Evolutionary conservation across 352 stramenopile species (phyloP).

Genomic region (Pseudoperonospora humuli): DNA sequence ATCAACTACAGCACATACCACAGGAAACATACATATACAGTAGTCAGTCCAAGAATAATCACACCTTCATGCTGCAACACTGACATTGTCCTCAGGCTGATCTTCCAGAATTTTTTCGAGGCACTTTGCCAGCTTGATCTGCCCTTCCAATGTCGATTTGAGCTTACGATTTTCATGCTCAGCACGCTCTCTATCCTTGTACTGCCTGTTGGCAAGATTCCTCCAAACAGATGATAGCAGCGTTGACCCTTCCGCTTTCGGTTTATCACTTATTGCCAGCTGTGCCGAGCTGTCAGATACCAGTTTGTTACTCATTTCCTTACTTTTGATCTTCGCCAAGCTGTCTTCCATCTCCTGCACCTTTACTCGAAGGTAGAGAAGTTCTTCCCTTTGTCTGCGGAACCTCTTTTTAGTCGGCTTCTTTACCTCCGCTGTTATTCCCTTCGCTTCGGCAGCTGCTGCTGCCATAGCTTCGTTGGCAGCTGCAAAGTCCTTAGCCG

Average conservation of each 20-base stretch:
- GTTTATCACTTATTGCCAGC: slow-evolving; percentile 11
- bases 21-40: too few species aligned
- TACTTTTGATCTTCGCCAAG: slow-evolving; percentile 17
- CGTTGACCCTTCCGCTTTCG: slow-evolving; percentile 5
- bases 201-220: slow-evolving; percentile 29
- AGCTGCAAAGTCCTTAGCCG: slow-evolving; percentile 14
- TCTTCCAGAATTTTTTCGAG: slow-evolving; percentile 34
- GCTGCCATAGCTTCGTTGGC: slow-evolving; percentile 3
- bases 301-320: slow-evolving; percentile 5
- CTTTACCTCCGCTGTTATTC: slow-evolving; percentile 1
- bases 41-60: too few species aligned
- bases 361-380: slow-evolving; percentile 37
- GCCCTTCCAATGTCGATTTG: slow-evolving; percentile 26
- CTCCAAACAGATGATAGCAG: slow-evolving; percentile 31
- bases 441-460: slow-evolving; percentile 2
- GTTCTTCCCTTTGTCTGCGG: slow-evolving; percentile 34
- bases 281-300: slow-evolving; percentile 1
- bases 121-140: slow-evolving; percentile 33
- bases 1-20: too few species aligned
- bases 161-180: slow-evolving; percentile 39
- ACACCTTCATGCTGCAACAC: too few species aligned
- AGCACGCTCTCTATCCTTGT: slow-evolving; percentile 26
- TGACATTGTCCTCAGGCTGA: slow-evolving; percentile 15
- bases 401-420: slow-evolving; percentile 30
- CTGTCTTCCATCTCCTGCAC: slow-evolving; percentile 35